These are phyloP conservation scores for Globisporangium echinulatum DNA, from an alignment of 352 stramenopile species.

Conservation along the genomic window DNA sequence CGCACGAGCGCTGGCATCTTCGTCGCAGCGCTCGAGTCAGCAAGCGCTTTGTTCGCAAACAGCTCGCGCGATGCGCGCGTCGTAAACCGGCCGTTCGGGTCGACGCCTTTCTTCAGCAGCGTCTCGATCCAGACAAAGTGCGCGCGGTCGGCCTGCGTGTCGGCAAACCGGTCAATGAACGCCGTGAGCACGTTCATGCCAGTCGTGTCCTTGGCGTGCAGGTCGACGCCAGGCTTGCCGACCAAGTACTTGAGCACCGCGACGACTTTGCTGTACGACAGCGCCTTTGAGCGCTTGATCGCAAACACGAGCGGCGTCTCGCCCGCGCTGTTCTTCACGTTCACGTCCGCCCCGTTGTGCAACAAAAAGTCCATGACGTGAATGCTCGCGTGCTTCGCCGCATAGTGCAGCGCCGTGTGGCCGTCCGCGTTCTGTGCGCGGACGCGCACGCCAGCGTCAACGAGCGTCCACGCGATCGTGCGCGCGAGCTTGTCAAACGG, in stretches of 20 bases:
- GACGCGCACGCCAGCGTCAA: conserved; percentile 41
- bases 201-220: conserved; percentile 33
- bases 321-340: conserved; percentile 29
- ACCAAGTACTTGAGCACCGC: conserved; percentile 47
- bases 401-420: conserved; percentile 54
- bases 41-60: conserved; percentile 28
- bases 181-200: conserved; percentile 45
- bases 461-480: conserved; percentile 57
- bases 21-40: conserved; percentile 16
- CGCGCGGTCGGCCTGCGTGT: conserved; percentile 14
- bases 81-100: conserved; percentile 39
- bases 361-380: conserved; percentile 71
- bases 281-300: conserved; percentile 35
- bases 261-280: conserved; percentile 17
- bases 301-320: conserved; percentile 53
- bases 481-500: conserved; percentile 49
- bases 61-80: conserved; percentile 25
- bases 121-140: conserved; percentile 41
- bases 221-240: conserved; percentile 21
- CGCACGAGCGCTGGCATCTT: conserved; percentile 43
- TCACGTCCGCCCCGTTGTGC: conserved; percentile 42
- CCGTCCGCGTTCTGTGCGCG: conserved; percentile 25
- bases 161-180: conserved; percentile 52
- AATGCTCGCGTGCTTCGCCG: conserved; percentile 40
- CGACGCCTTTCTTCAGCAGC: conserved; percentile 48